Evolutionary conservation across 179 eudicot species (phyloP), one percentile per base, ranked within the genome.

Genomic region (Spinacia oleracea): DNA sequence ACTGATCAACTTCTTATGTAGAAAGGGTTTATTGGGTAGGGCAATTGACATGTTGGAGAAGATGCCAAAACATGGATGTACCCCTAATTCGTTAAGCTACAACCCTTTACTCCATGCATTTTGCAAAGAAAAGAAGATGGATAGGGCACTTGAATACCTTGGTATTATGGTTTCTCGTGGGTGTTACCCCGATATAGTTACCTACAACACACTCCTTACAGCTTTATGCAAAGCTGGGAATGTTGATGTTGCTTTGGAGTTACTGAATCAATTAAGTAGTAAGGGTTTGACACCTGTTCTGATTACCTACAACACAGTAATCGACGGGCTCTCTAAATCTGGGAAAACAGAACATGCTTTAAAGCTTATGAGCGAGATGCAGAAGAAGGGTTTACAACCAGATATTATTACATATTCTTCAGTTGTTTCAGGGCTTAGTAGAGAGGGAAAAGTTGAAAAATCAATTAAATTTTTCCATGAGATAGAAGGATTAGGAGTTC

Each of bases 71-170:
- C 81, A 92, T 69, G 96, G 96, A 0, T 94, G 97, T 69, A 90
- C 89, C 10, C 98, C 98, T 0, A 88, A 91, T 74, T 88, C 96
- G 7, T 77, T 90, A 73, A 94, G 97, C 79, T 94, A 94, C 81
- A 93, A 94, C 46, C 95, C 97, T 14, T 79, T 94, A 81, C 87
- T 94, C 45, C 92, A 93, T 83, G 97, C 91, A 25, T 94, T 94
- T 77, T 94, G 97, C 87, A 90, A 90, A 84, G 97, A 88, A 63
- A 94, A 90, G 86, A 91, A 93, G 81, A 88, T 93, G 97, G 97
- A 91, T 62, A 81, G 92, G 58, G 97, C 97, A 2, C 90, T 93
- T 70, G 97, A 91, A 86, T 94, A 90, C 81, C 82, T 94, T 59
- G 97, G 88, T 56, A 77, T 86, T 55, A 94, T 94, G 97, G 91